These are phyloP conservation scores for Phytophthora megakarya DNA, from an alignment of 352 stramenopile species.

Conservation along the genomic window DNA sequence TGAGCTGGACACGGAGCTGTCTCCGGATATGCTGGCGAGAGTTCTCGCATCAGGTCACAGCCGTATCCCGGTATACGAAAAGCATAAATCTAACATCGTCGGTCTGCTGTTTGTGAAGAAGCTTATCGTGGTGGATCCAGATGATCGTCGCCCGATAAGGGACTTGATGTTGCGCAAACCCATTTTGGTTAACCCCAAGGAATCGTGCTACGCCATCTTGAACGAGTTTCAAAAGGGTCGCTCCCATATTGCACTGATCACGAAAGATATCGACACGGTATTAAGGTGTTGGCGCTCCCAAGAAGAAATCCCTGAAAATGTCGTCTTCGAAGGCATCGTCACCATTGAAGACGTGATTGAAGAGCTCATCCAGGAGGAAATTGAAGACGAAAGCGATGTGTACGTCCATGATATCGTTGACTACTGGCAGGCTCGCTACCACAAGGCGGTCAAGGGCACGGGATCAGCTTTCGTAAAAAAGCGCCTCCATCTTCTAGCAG, in stretches of 20 bases:
- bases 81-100: constrained; percentile 76
- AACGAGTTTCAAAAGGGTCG: constrained; percentile 92
- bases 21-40: constrained; percentile 71
- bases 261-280: constrained; percentile 53
- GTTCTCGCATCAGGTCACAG: constrained; percentile 89
- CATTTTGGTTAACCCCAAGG: constrained; percentile 79
- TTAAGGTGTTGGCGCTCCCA: constrained; percentile 58
- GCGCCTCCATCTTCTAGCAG: constrained; percentile 42
- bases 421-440: constrained; percentile 53
- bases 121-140: constrained; percentile 90
- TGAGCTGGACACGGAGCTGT: constrained; percentile 76
- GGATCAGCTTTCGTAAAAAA: constrained; percentile 50
- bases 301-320: constrained; percentile 46
- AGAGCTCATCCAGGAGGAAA: constrained; percentile 91
- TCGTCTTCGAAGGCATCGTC: constrained; percentile 88
- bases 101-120: constrained; percentile 90
- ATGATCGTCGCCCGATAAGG: constrained; percentile 65
- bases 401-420: constrained; percentile 71
- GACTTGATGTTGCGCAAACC: constrained; percentile 77
- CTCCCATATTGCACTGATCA: constrained; percentile 87
- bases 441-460: constrained; percentile 34
- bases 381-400: constrained; percentile 91
- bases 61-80: constrained; percentile 90
- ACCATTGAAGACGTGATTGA: constrained; percentile 95
- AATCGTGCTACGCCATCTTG: constrained; percentile 88